These are phyloP conservation scores for Tylopilus sp. DNA, from an alignment of 1,284 basidiomycete genomes.

Conservation along the genomic window DNA sequence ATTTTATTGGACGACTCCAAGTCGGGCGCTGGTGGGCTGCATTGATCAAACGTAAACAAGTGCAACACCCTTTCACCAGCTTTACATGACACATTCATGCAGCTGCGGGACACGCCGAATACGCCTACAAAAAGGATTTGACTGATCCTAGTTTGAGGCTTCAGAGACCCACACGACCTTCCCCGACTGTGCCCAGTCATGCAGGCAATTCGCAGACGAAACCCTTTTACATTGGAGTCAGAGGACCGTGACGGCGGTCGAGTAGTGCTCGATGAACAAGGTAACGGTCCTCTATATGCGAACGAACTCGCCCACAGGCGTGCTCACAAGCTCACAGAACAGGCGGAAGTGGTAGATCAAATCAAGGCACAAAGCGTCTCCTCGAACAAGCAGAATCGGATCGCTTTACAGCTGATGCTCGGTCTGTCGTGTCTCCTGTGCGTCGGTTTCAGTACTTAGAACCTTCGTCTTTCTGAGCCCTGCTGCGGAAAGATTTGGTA, in stretches of 20 bases:
- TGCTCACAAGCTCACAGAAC: constrained; percentile 40
- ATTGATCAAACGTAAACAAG: constrained; percentile 23
- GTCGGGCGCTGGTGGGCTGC: too few relatives aligned
- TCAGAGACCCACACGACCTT: background rate
- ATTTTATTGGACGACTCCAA: too few relatives aligned
- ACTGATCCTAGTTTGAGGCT: background rate
- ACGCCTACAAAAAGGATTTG: constrained; percentile 16
- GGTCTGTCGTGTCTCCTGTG: constrained; percentile 45
- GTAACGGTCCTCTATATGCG: constrained; percentile 22
- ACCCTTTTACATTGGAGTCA: constrained; percentile 39
- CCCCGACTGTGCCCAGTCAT: constrained; percentile 12
- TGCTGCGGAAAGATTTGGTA: constrained; percentile 36
- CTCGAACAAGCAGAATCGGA: constrained; percentile 38
- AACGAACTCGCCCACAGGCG: background rate
- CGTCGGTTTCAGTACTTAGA: constrained; percentile 16
- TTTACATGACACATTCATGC: background rate
- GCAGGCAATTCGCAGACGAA: constrained; percentile 40
- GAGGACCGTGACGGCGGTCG: constrained; percentile 32
- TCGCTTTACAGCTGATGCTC: constrained; percentile 39
- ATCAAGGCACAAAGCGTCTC: constrained; percentile 40
- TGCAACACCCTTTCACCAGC: constrained; percentile 15
- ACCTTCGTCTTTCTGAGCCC: background rate
- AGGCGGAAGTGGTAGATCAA: constrained; percentile 46
- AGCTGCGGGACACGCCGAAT: constrained; percentile 1
- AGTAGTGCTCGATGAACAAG: constrained; percentile 50